Base-by-base conservation (phyloP, 2,329 filamentous ascomycete genomes). In the Plectosphaerella plurivora region DNA sequence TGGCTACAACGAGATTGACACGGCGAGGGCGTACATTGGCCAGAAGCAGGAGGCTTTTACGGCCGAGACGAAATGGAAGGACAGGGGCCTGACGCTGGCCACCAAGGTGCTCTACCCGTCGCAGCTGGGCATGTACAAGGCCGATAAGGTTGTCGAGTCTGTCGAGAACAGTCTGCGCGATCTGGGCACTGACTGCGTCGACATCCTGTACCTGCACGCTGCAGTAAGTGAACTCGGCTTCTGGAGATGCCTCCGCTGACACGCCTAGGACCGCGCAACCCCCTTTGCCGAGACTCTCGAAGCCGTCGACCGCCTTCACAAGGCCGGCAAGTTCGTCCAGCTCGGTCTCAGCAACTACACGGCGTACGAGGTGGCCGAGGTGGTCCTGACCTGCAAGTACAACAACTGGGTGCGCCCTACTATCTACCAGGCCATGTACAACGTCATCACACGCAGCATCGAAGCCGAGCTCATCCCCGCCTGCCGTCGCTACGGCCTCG, bases 351-450 rank as follows among this genome's bases (percentile, higher is more conserved):
- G 83, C 61, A 96, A 96, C 72, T 96, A 86, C 66, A 89, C 91
- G 1, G 86, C 91, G 0, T 94, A 87, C 65, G 91, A 96, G 67
- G 88, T 96, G 10, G 91, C 91, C 0, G 91, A 96, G 71, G 82
- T 95, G 10, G 87, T 87, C 53, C 81, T 90, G 68, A 86, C 84
- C 39, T 93, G 88, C 76, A 87, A 87, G 61, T 83, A 88, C 70
- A 86, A 89, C 62, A 82, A 82, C 55, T 95, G 89, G 89, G 88
- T 95, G 15, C 81, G 86, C 39, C 91, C 91, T 1, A 91, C 87
- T 1, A 83, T 95, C 52, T 96, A 90, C 69, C 90, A 94, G 69
- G 91, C 79, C 61, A 93, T 95, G 88, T 93, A 93, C 71, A 93
- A 93, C 68, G 83, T 81, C 53, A 88, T 92, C 59, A 89, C 85